phyloP scores from a whole-genome alignment of 306 rosid species.

The Sicyos edulis region DNA sequence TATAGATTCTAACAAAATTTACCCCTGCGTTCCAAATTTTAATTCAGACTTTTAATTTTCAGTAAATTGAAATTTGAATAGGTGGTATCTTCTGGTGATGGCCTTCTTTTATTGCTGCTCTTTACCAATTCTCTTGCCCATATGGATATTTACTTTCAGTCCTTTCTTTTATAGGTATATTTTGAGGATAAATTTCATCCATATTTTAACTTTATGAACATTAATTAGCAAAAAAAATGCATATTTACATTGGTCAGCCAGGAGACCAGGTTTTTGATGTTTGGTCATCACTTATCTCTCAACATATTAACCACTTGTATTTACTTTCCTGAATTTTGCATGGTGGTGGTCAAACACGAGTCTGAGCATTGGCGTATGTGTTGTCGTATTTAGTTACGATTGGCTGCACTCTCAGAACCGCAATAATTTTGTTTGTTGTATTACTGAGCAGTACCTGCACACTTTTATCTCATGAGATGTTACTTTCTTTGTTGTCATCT shows the following conservation, averaged over 20 bases:
- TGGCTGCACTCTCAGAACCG: neutral
- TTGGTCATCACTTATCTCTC: neutral
- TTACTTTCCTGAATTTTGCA: constrained; percentile 12
- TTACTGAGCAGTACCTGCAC: neutral
- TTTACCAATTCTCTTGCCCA: neutral
- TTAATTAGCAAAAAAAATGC: neutral
- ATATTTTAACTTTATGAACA: neutral
- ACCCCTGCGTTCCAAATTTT: neutral
- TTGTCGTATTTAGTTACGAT: neutral
- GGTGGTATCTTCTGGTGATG: neutral
- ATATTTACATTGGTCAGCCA: neutral
- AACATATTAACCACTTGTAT: constrained; percentile 6
- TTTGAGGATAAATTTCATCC: neutral
- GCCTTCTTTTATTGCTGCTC: neutral
- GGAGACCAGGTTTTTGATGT: neutral
- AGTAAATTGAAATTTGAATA: neutral
- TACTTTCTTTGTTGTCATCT: neutral
- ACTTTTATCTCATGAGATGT: neutral
- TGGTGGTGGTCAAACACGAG: constrained; percentile 3
- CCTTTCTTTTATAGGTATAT: neutral
- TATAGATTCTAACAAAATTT: neutral
- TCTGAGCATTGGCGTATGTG: neutral
- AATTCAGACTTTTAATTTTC: neutral
- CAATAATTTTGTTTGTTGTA: constrained; percentile 1
- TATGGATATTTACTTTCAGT: neutral